A percentile compares a stretch with the other conserved stretches of the same genome.
Conservation (phyloP, 140 eudicot genomes). For the Ambrosia hybrid region DNA sequence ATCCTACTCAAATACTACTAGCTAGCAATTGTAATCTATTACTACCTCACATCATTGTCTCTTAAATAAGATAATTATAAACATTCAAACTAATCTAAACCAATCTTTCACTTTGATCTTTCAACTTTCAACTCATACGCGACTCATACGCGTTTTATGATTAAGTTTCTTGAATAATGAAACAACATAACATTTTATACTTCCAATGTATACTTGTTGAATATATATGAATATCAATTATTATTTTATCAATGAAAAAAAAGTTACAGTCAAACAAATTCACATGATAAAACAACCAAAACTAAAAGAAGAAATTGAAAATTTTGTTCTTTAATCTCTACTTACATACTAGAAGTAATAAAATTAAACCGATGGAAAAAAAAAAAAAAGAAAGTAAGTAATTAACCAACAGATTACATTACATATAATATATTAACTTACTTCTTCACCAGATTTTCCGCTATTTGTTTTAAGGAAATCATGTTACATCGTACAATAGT, state of each 20-base stretch:
- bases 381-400: too few species aligned
- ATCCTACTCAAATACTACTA: too few species aligned
- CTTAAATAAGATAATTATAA: too few species aligned
- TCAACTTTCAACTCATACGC: too few species aligned
- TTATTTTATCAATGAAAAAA: not conserved
- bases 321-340: slow-evolving; percentile 21
- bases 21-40: too few species aligned
- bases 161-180: not conserved
- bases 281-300: slow-evolving; percentile 20
- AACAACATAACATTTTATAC: not conserved
- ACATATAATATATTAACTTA: slow-evolving; percentile 13
- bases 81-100: too few species aligned
- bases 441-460: slow-evolving; percentile 47
- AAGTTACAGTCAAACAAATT: slow-evolving; percentile 1
- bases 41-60: too few species aligned
- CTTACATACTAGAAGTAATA: slow-evolving; percentile 13
- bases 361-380: slow-evolving; percentile 8
- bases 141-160: too few species aligned
- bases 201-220: too few species aligned
- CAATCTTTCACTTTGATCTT: too few species aligned
- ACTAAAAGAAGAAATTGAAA: slow-evolving; percentile 5
- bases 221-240: too few species aligned
- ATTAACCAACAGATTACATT: not conserved
- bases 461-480: slow-evolving; percentile 65
- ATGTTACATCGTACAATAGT: slow-evolving; percentile 73